Evolutionary conservation across 176 grass and related monocot genomes (phyloP).

Genomic region (Guadua angustifolia): DNA sequence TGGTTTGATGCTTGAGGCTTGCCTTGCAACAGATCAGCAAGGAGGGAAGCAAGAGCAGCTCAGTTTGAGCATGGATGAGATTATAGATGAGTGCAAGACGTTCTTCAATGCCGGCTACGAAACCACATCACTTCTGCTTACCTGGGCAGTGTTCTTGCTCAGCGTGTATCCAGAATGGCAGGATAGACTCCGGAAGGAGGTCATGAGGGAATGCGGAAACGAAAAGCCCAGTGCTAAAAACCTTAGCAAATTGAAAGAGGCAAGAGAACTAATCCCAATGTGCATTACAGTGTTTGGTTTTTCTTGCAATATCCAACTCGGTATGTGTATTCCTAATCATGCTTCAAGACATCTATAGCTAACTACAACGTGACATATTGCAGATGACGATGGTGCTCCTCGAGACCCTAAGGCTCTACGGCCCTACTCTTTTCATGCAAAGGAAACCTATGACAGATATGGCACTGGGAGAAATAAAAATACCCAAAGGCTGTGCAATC

Average conservation of each 20-base stretch:
- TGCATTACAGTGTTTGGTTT: too few relatives aligned
- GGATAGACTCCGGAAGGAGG: conserved; percentile 56
- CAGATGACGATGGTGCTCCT: conserved; percentile 45
- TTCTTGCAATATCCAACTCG: too few relatives aligned
- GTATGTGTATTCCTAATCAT: too few relatives aligned
- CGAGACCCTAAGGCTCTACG: conserved; percentile 38
- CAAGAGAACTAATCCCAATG: too few relatives aligned
- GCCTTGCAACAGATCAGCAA: too few relatives aligned
- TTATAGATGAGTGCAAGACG: too few relatives aligned
- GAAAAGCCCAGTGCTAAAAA: conserved; percentile 11
- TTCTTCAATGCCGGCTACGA: too few relatives aligned
- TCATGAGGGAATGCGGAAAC: conserved; percentile 32
- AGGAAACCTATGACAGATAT: conserved; percentile 1
- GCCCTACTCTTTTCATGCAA: conserved; percentile 33
- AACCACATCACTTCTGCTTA: conserved; percentile 50
- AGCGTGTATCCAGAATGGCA: conserved; percentile 54
- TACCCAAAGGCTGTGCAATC: not conserved
- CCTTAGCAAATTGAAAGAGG: conserved; percentile 57
- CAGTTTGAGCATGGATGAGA: too few relatives aligned
- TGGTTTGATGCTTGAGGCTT: too few relatives aligned
- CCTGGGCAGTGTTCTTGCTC: conserved; percentile 56
- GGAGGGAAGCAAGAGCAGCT: too few relatives aligned
- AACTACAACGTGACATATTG: not conserved
- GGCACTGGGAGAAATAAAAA: not conserved
- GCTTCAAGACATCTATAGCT: not conserved